phyloP scores from a whole-genome alignment of 2,329 filamentous ascomycete species.

The Akanthomyces dipterigenus region DNA sequence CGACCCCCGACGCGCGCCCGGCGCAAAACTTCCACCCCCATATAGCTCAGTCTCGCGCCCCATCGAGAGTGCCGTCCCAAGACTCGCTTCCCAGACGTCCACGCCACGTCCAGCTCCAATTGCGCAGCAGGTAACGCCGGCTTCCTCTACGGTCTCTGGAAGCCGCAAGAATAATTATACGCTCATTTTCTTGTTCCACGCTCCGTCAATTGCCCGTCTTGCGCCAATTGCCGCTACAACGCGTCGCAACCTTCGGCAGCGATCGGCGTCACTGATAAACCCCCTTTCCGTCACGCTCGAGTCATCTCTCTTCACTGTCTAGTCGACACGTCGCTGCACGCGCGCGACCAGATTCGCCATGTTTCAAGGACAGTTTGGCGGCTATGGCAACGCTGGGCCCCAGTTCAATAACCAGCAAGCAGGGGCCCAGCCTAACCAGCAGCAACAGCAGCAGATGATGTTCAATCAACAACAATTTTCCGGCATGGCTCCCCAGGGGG shows the following conservation, averaged over 20 bases:
- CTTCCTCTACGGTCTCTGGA: not conserved
- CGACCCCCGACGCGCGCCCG: constrained; percentile 6
- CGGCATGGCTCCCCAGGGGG: constrained; percentile 44
- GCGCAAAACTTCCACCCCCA: constrained; percentile 9
- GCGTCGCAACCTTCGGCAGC: constrained; percentile 5
- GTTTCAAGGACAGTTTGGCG: constrained; percentile 11
- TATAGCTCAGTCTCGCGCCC: not conserved
- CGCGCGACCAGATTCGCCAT: not conserved
- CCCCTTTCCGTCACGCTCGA: not conserved
- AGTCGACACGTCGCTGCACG: not conserved
- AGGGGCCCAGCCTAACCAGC: constrained; percentile 19
- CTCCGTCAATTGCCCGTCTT: not conserved
- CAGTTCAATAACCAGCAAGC: constrained; percentile 17
- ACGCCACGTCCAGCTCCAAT: not conserved
- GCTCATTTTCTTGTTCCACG: not conserved
- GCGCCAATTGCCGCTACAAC: constrained; percentile 5
- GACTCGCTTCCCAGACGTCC: not conserved
- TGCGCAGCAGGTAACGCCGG: not conserved
- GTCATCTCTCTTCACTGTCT: not conserved
- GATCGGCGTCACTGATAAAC: not conserved
- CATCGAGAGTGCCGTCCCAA: constrained; percentile 1
- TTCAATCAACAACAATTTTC: constrained; percentile 44
- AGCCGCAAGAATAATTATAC: not conserved
- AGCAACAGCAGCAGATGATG: constrained; percentile 30
- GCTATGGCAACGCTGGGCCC: constrained; percentile 11